phyloP scores from a whole-genome alignment of 345 rosid genomes.

The Eucalyptus curtisii region DNA sequence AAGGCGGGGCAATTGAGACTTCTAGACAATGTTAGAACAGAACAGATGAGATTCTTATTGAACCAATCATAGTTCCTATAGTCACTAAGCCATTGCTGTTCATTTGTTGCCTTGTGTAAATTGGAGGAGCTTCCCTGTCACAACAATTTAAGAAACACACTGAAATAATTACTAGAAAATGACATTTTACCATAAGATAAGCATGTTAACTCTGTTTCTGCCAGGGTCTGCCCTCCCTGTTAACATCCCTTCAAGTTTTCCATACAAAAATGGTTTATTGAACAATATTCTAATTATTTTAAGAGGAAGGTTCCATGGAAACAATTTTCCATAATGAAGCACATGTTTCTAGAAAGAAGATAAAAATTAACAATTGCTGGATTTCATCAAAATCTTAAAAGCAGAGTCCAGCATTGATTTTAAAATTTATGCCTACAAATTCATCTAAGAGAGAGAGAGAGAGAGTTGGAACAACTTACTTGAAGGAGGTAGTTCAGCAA shows the following conservation, averaged over 20 bases:
- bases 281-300: not conserved
- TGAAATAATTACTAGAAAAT: not conserved
- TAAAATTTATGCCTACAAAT: not conserved
- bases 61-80: not conserved
- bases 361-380: not conserved
- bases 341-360: not conserved
- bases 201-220: not conserved
- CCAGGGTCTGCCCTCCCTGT: not conserved
- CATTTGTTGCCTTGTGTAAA: not conserved
- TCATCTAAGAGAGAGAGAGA: not conserved
- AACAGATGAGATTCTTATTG: not conserved
- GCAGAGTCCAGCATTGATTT: not conserved
- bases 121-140: not conserved
- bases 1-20: not conserved
- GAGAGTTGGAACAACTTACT: constrained; percentile 23
- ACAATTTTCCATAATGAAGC: not conserved
- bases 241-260: not conserved
- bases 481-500: constrained; percentile 64
- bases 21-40: not conserved
- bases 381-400: not conserved
- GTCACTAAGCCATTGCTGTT: not conserved
- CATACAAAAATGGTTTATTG: not conserved
- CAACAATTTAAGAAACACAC: not conserved
- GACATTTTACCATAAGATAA: not conserved
- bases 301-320: not conserved